phyloP scores from a whole-genome alignment of 2,329 filamentous ascomycete species.

The Dryadomyces quercivorus region DNA sequence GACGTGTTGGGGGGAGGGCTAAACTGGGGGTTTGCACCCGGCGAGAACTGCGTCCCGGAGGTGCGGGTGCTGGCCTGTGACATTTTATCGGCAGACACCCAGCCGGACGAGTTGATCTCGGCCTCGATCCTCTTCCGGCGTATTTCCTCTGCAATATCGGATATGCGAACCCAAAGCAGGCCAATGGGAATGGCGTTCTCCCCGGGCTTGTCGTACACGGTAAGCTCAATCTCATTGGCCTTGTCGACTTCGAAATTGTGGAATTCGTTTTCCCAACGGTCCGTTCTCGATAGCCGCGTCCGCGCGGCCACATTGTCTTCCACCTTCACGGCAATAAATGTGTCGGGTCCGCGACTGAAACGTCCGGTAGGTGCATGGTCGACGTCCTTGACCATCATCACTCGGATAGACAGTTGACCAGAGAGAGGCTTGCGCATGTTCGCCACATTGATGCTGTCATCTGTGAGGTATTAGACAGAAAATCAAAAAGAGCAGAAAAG shows the following conservation, averaged over 20 bases:
- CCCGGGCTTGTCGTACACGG: conserved; percentile 88
- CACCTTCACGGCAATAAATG: conserved; percentile 91
- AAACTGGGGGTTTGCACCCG: conserved; percentile 37
- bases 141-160: conserved; percentile 95
- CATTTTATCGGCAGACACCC: conserved; percentile 97
- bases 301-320: conserved; percentile 86
- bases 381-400: conserved; percentile 84
- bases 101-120: conserved; percentile 86
- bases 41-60: conserved; percentile 45
- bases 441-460: conserved; percentile 92
- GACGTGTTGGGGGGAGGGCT: conserved; percentile 31
- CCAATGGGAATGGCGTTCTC: conserved; percentile 88
- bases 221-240: conserved; percentile 95
- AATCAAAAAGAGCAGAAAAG: too few species aligned
- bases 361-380: conserved; percentile 73
- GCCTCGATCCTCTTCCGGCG: conserved; percentile 93
- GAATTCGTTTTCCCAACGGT: conserved; percentile 83
- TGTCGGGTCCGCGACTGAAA: conserved; percentile 86
- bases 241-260: conserved; percentile 94
- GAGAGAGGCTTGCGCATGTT: conserved; percentile 94
- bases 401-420: conserved; percentile 74
- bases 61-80: conserved; percentile 33
- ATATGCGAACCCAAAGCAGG: conserved; percentile 91
- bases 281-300: conserved; percentile 72
- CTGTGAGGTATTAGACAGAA: conserved; percentile 29